These are phyloP conservation scores for Leishmania mexicana DNA, from an alignment of 208 protist species.

Conservation along the genomic window DNA sequence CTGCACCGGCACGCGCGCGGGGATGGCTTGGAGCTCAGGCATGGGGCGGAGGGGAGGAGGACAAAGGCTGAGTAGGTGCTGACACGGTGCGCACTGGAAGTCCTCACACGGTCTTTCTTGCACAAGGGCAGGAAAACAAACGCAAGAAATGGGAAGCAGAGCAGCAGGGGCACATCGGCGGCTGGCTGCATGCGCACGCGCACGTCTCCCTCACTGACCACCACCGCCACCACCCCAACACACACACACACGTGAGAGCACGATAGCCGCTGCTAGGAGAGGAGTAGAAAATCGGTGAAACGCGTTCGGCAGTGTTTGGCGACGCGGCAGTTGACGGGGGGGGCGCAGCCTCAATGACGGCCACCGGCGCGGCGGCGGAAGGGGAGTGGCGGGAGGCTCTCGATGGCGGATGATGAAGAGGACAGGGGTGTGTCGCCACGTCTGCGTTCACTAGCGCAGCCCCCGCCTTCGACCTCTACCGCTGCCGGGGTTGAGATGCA, in stretches of 20 bases:
- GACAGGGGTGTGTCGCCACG: neutral
- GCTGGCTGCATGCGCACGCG: neutral
- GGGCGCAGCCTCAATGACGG: neutral
- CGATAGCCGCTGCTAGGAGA: neutral
- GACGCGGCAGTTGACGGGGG: neutral
- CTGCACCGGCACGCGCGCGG: neutral
- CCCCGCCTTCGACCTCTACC: neutral
- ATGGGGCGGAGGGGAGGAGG: neutral
- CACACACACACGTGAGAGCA: neutral
- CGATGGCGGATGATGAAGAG: neutral
- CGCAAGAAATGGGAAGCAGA: neutral
- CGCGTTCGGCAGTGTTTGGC: neutral
- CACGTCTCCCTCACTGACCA: neutral
- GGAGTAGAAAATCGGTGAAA: neutral
- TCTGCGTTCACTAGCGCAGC: neutral
- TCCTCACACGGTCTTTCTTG: neutral
- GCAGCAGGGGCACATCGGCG: neutral
- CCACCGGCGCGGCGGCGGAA: neutral
- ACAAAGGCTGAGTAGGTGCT: neutral
- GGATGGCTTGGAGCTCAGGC: neutral
- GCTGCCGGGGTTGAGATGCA: neutral
- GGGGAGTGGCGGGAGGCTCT: neutral
- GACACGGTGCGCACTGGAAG: neutral
- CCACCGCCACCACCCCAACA: too few relatives aligned
- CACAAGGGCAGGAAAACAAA: neutral